phyloP scores from a whole-genome alignment of 2,329 filamentous ascomycete genomes.

The Fusarium sp. region DNA sequence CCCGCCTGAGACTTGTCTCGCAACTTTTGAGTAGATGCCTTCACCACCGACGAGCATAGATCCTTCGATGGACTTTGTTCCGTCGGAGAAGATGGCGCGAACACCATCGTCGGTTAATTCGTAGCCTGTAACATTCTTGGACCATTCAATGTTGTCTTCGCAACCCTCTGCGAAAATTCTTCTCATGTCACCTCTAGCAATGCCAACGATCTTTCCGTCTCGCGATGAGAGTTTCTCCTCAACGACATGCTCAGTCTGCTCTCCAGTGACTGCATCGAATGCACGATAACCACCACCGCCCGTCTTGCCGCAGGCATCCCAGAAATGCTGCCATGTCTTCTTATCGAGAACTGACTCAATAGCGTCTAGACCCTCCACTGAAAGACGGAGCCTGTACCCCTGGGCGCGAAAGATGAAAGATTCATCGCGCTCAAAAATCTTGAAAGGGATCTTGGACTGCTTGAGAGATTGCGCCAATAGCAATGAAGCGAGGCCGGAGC shows the following conservation, averaged over 20 bases:
- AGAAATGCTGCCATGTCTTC: conserved; percentile 63
- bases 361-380: conserved; percentile 65
- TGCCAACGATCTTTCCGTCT: conserved; percentile 69
- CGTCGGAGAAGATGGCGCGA: conserved; percentile 67
- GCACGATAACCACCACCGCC: conserved; percentile 62
- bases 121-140: conserved; percentile 66
- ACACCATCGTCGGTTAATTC: conserved; percentile 66
- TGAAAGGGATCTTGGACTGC: conserved; percentile 58
- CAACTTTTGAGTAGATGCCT: conserved; percentile 69
- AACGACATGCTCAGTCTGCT: conserved; percentile 47
- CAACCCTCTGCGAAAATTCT: conserved; percentile 66
- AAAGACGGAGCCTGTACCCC: conserved; percentile 70
- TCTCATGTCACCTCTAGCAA: conserved; percentile 72
- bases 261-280: conserved; percentile 65
- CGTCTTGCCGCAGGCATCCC: conserved; percentile 68
- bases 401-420: conserved; percentile 66
- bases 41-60: conserved; percentile 70
- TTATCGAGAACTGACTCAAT: conserved; percentile 67
- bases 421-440: conserved; percentile 66
- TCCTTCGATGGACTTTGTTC: conserved; percentile 67
- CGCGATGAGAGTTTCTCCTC: conserved; percentile 58
- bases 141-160: conserved; percentile 66
- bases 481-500: conserved; percentile 56
- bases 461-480: conserved; percentile 57
- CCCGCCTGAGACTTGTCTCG: conserved; percentile 67